These are phyloP conservation scores for Alternaria infectoria DNA, from an alignment of 2,329 filamentous ascomycete genomes.

Conservation along the genomic window DNA sequence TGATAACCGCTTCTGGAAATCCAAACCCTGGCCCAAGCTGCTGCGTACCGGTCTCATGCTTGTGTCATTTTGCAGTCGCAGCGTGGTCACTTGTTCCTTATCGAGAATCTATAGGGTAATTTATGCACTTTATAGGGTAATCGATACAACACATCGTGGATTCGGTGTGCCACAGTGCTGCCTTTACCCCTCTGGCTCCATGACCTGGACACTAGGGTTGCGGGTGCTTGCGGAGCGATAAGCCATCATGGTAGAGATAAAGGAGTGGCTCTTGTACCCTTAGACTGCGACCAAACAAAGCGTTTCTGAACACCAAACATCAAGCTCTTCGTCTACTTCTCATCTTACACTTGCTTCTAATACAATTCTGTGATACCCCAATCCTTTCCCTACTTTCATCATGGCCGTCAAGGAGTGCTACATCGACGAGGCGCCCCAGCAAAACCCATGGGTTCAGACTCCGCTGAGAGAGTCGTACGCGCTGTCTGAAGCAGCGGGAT, in stretches of 20 bases:
- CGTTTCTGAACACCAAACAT: not conserved
- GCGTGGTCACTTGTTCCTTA: constrained; percentile 29
- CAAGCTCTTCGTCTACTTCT: not conserved
- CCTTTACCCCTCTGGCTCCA: constrained; percentile 17
- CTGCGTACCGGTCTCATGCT: constrained; percentile 25
- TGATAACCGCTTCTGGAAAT: constrained; percentile 42
- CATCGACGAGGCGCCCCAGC: constrained; percentile 27
- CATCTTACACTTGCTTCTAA: not conserved
- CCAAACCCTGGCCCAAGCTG: constrained; percentile 28
- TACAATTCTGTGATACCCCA: constrained; percentile 18
- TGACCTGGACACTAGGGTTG: constrained; percentile 17
- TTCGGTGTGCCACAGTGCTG: constrained; percentile 12
- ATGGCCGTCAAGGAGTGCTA: constrained; percentile 37
- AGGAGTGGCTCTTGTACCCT: constrained; percentile 8
- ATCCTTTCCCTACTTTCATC: constrained; percentile 3
- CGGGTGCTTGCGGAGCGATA: constrained; percentile 36
- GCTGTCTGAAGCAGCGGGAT: constrained; percentile 74
- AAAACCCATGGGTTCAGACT: constrained; percentile 70
- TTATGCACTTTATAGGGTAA: constrained; percentile 44
- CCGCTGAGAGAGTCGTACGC: constrained; percentile 71
- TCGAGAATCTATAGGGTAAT: constrained; percentile 46
- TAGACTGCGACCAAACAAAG: not conserved
- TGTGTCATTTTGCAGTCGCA: constrained; percentile 34
- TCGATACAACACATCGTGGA: constrained; percentile 28
- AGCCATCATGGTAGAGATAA: constrained; percentile 22